Percentiles rank a stretch among this genome's conserved stretches.
phyloP scores from a whole-genome alignment of 768 basidiomycete species.

The Phylloporus arenicola region DNA sequence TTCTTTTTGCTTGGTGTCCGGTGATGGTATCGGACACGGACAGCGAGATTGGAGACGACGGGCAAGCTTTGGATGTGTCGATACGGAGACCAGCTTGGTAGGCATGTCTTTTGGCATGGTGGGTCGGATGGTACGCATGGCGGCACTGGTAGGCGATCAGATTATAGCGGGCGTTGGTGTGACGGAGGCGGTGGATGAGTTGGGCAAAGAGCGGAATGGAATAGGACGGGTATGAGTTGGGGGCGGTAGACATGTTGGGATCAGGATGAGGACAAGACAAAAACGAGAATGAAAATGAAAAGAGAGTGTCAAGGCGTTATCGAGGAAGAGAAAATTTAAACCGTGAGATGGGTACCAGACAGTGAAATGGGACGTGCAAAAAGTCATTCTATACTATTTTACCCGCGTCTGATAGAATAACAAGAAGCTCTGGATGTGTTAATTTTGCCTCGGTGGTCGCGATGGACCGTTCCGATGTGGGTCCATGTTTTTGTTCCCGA shows the following conservation, averaged over 20 bases:
- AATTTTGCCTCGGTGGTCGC: neutral
- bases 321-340: neutral
- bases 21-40: neutral
- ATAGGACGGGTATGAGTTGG: conserved; percentile 1
- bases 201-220: conserved; percentile 27
- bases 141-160: conserved; percentile 38
- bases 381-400: conserved; percentile 18
- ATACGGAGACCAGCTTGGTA: conserved; percentile 39
- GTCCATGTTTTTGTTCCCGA: conserved; percentile 19
- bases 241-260: neutral
- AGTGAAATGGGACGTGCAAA: neutral
- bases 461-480: conserved; percentile 6
- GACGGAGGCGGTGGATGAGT: conserved; percentile 37
- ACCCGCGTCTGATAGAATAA: neutral
- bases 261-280: neutral
- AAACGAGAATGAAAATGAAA: neutral
- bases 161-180: conserved; percentile 40
- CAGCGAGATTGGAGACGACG: conserved; percentile 34
- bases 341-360: conserved; percentile 14
- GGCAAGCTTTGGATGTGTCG: conserved; percentile 38
- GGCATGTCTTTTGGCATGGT: conserved; percentile 49
- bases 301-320: neutral
- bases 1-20: too few species aligned
- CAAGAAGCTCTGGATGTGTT: neutral
- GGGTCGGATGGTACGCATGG: conserved; percentile 30